Base-by-base conservation (phyloP, 2,329 filamentous ascomycete genomes). In the Neodidymelliopsis sp. region DNA sequence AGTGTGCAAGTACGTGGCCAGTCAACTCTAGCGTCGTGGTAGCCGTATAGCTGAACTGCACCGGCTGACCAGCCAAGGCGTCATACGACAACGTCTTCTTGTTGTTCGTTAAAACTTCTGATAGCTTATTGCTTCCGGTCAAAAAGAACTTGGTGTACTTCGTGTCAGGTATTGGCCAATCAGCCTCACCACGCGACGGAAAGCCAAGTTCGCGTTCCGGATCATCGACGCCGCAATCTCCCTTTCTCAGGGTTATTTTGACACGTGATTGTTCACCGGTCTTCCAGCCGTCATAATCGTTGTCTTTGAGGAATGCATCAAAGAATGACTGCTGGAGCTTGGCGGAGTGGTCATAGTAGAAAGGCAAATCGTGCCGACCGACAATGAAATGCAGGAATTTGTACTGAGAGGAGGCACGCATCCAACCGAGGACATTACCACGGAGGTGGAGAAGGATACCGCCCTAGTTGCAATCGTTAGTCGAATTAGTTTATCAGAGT, bases 391-490 rank as follows among this genome's bases (percentile, higher is more conserved):
- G 81, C 0, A 89, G 75, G 55, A 84, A 89, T 66, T 89, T 89
- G 45, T 83, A 72, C 51, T 82, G 74, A 0, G 84, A 87, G 1
- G 84, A 83, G 0, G 85, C 85, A 35, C 82, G 75, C 3, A 73
- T 73, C 42, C 79, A 89, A 0, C 85, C 86, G 53, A 85, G 77
- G 4, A 89, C 77, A 54, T 89, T 89, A 2, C 86, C 86, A 4
- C 86, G 76, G 3, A 88, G 75, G 56, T 89, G 86, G 1, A 89
- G 75, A 2, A 84, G 68, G 35, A 88, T 88, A 0, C 84, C 85
- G 9, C 85, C 85, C 84, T 84, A 87, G 3, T 30, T 15, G 3
- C 4, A 9, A 4, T 6, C 6, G 28, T 22, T 8, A 34, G 11
- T n/a, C n/a, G n/a, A 12, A 20, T n/a, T 6, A 9, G 12, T 15